Percentiles rank a stretch among this genome's conserved stretches.
phyloP scores from a whole-genome alignment of 176 grass and related monocot species.

The Aegilops speltoides region DNA sequence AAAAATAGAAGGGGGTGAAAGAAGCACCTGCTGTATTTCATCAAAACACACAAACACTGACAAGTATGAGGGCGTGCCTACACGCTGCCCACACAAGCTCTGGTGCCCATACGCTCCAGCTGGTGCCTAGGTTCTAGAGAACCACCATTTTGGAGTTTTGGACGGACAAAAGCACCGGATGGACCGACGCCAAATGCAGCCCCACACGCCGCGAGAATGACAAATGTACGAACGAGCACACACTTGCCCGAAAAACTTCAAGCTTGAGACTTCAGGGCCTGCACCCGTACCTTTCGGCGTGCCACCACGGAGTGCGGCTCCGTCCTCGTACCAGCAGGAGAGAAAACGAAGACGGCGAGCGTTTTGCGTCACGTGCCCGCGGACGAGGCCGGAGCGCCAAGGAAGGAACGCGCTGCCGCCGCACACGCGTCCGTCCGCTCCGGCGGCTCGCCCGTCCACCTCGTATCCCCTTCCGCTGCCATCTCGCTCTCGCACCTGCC shows the following conservation, averaged over 20 bases:
- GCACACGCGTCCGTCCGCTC: constrained; percentile 7
- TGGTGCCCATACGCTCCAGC: not conserved
- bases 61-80: not conserved
- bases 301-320: not conserved
- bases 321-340: no score
- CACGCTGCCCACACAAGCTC: not conserved
- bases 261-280: not conserved
- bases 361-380: constrained; percentile 15
- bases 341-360: no score
- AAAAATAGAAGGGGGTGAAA: no score
- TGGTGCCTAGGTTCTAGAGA: not conserved
- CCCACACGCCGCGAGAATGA: not conserved
- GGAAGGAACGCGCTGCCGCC: not conserved
- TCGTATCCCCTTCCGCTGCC: not conserved
- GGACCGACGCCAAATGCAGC: not conserved
- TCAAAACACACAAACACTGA: not conserved
- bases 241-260: not conserved
- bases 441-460: not conserved
- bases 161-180: not conserved
- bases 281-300: not conserved
- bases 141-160: not conserved
- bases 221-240: not conserved
- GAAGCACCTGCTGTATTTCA: no score
- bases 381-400: constrained; percentile 1
- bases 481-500: not conserved